phyloP scores from a whole-genome alignment of 1,284 basidiomycete species.

The Cronartium ribicola region DNA sequence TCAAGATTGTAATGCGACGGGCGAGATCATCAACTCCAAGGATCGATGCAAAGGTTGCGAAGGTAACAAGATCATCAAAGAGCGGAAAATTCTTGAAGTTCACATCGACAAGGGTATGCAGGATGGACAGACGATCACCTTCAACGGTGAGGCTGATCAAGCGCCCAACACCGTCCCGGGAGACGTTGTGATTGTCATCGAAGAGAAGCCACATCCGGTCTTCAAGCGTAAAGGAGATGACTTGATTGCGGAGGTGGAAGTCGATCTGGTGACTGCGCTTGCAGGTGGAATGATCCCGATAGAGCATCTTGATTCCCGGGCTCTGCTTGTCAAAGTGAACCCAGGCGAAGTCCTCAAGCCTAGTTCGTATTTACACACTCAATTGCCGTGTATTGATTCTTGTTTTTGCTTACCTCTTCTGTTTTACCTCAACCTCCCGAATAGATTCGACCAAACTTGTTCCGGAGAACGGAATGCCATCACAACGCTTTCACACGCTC shows the following conservation, averaged over 20 bases:
- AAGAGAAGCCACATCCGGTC: constrained; percentile 85
- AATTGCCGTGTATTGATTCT: constrained; percentile 45
- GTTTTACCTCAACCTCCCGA: not conserved
- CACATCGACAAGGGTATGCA: constrained; percentile 99
- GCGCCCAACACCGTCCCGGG: constrained; percentile 83
- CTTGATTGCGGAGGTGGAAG: constrained; percentile 76
- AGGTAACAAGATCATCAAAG: constrained; percentile 89
- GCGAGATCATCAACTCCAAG: constrained; percentile 90
- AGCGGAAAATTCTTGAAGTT: constrained; percentile 97
- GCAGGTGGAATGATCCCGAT: constrained; percentile 87
- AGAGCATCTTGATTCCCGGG: constrained; percentile 89
- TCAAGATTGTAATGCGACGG: constrained; percentile 83
- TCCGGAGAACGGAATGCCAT: constrained; percentile 94
- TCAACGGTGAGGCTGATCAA: constrained; percentile 94
- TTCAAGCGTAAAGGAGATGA: constrained; percentile 94
- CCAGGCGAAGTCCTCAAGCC: constrained; percentile 93
- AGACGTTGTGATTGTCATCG: constrained; percentile 94
- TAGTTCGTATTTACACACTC: constrained; percentile 57
- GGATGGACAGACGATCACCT: constrained; percentile 91
- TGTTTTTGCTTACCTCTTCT: not conserved
- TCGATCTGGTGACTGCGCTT: constrained; percentile 90
- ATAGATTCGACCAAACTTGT: constrained; percentile 71
- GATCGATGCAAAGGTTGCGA: constrained; percentile 90
- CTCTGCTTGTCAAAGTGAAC: constrained; percentile 71
- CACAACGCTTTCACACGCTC: constrained; percentile 91